Evolutionary conservation across 345 rosid genomes (phyloP).

Genomic region (Adansonia digitata): DNA sequence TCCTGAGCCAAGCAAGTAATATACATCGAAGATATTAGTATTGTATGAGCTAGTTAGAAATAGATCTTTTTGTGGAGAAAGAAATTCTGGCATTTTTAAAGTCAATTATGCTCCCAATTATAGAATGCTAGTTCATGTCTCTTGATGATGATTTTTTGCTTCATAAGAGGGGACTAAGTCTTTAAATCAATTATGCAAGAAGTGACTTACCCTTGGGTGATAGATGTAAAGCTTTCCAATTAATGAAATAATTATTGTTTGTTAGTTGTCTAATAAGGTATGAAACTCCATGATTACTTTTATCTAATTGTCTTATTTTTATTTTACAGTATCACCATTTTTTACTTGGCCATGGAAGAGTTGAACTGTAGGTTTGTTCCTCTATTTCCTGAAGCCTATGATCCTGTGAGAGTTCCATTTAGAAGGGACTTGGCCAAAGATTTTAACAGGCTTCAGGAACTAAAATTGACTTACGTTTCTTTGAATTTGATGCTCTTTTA

Average conservation of each 20-base stretch:
- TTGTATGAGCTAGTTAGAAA: too few relatives aligned
- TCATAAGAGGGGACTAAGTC: not conserved
- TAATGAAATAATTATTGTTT: not conserved
- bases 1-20: not conserved
- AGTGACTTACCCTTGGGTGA: not conserved
- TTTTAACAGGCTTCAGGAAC: conserved; percentile 76
- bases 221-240: not conserved
- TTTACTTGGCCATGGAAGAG: conserved; percentile 82
- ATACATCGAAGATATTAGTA: too few relatives aligned
- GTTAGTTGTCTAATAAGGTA: not conserved
- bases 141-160: not conserved
- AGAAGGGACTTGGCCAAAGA: conserved; percentile 66
- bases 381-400: conserved; percentile 55
- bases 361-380: conserved; percentile 60
- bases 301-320: conserved; percentile 10
- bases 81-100: not conserved
- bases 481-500: conserved; percentile 66
- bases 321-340: conserved; percentile 58
- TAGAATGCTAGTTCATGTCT: not conserved
- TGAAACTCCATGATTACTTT: not conserved
- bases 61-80: too few relatives aligned
- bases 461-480: conserved; percentile 79
- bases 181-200: not conserved
- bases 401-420: conserved; percentile 57
- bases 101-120: not conserved